Base-by-base conservation (phyloP, 2,329 filamentous ascomycete species). In the Monosporascus sp. region DNA sequence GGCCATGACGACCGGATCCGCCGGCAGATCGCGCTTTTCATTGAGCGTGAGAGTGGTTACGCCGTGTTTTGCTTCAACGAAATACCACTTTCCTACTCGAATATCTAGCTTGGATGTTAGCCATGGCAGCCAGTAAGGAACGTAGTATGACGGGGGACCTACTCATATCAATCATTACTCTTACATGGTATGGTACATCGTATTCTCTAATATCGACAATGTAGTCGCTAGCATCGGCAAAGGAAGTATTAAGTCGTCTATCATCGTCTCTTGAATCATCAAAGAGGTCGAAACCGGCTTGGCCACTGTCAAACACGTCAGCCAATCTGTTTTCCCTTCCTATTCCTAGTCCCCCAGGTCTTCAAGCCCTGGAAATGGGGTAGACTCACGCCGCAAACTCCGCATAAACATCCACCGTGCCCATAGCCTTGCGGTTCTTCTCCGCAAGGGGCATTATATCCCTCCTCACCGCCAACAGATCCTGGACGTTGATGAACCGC, bases 141-240 rank as follows among this genome's bases (percentile, higher is more conserved):
- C 16, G 1, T 7, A 11, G 14, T 22, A 11, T 6, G 19, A 22
- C 11, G 31, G 14, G 14, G 24, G 6, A 58, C 65, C 48, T 69
- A 91, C 88, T 82, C 79, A 91, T 83, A 75, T 99, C 94, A 75
- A 99, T 99, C 73, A 95, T 90, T 75, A 99, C 93, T 82, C 94
- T 85, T 68, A 99, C 94, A 78, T 99, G 94, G 78, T 99, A 99
- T 60, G 94, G 95, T 66, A 99, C 95, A 74, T 99, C 94, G 73
- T 96, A 99, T 78, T 99, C 94, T 80, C 94, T 86, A 71, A 99
- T 96, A 81, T 99, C 95, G 75, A 97, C 83, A 80, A 99, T 91
- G 72, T 87, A 97, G 80, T 97, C 93, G 80, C 91, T 96, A 55
- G 93, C 91, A 72, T 97, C 92, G 63, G 86, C 79, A 75, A 91